These are phyloP conservation scores for Capronia epimyces DNA, from an alignment of 2,329 filamentous ascomycete species.

Conservation along the genomic window DNA sequence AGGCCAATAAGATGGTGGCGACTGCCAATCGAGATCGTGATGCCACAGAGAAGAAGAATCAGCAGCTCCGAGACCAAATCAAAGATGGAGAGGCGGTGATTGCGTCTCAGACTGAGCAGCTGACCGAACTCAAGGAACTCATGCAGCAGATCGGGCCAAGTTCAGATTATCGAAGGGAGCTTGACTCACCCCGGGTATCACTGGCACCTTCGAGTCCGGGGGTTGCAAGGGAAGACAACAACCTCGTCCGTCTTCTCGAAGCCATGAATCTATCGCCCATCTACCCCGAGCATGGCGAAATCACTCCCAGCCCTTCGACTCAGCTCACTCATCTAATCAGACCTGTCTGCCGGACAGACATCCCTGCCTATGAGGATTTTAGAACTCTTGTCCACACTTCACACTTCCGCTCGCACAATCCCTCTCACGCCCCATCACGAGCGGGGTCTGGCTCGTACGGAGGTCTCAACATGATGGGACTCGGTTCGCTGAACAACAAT, in stretches of 20 bases:
- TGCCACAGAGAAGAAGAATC: slow-evolving; percentile 72
- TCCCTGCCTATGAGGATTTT: slow-evolving; percentile 80
- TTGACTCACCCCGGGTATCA: slow-evolving; percentile 62
- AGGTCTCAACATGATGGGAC: slow-evolving; percentile 55
- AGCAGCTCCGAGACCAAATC: slow-evolving; percentile 78
- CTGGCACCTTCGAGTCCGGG: slow-evolving; percentile 75
- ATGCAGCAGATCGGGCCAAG: slow-evolving; percentile 70
- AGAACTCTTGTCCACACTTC: slow-evolving; percentile 63
- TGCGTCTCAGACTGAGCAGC: slow-evolving; percentile 85
- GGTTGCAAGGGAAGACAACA: slow-evolving; percentile 49
- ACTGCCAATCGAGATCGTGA: slow-evolving; percentile 81
- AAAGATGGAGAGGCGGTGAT: slow-evolving; percentile 80
- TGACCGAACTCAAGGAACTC: slow-evolving; percentile 82
- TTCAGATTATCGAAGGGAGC: slow-evolving; percentile 60
- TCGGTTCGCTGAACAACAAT: slow-evolving; percentile 36
- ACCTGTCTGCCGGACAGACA: slow-evolving; percentile 75
- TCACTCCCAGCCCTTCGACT: slow-evolving; percentile 58
- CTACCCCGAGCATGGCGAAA: slow-evolving; percentile 46
- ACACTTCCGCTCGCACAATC: slow-evolving; percentile 39
- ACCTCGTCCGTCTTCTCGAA: slow-evolving; percentile 56
- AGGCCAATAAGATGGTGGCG: slow-evolving; percentile 97
- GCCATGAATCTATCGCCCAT: slow-evolving; percentile 49
- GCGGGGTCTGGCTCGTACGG: slow-evolving; percentile 67
- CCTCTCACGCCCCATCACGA: slow-evolving; percentile 49
- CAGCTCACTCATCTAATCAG: slow-evolving; percentile 79